These are phyloP conservation scores for Cladosporium sp. DNA, from an alignment of 2,329 filamentous ascomycete genomes.

Conservation along the genomic window DNA sequence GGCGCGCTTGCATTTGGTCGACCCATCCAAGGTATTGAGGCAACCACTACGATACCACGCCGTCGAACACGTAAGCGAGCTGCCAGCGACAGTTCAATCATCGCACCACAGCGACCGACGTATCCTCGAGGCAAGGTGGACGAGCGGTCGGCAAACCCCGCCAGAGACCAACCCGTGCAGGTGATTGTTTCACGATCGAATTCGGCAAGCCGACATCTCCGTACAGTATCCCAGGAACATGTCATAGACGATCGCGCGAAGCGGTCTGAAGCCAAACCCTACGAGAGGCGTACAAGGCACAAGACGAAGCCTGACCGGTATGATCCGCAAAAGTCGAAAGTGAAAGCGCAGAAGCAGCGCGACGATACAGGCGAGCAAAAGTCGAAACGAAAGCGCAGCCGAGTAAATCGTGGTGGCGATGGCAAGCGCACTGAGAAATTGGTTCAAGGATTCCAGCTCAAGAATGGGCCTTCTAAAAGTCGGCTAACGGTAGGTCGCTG, in stretches of 20 bases:
- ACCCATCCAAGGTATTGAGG: background rate
- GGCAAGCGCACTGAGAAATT: constrained; percentile 34
- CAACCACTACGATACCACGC: constrained; percentile 9
- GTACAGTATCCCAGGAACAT: background rate
- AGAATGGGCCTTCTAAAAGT: constrained; percentile 39
- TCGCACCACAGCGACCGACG: constrained; percentile 5
- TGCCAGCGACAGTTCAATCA: constrained; percentile 30
- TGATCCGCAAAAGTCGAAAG: constrained; percentile 33
- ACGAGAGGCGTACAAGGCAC: constrained; percentile 42
- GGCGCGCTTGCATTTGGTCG: background rate
- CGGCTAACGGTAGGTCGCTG: constrained; percentile 42
- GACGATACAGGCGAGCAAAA: constrained; percentile 17
- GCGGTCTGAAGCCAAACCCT: constrained; percentile 22
- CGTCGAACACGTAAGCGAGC: constrained; percentile 30
- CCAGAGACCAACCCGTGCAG: background rate
- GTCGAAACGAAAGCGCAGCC: constrained; percentile 27
- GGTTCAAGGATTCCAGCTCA: constrained; percentile 42
- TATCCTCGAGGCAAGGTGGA: background rate
- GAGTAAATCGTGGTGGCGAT: constrained; percentile 34
- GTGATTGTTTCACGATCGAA: background rate
- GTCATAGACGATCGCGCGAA: background rate
- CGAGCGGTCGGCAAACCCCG: background rate
- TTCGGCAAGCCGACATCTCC: background rate
- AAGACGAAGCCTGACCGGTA: constrained; percentile 47
- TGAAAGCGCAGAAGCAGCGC: constrained; percentile 23